These are phyloP conservation scores for Drechslerella coelobrocha DNA, from an alignment of 2,329 filamentous ascomycete genomes.

Conservation along the genomic window DNA sequence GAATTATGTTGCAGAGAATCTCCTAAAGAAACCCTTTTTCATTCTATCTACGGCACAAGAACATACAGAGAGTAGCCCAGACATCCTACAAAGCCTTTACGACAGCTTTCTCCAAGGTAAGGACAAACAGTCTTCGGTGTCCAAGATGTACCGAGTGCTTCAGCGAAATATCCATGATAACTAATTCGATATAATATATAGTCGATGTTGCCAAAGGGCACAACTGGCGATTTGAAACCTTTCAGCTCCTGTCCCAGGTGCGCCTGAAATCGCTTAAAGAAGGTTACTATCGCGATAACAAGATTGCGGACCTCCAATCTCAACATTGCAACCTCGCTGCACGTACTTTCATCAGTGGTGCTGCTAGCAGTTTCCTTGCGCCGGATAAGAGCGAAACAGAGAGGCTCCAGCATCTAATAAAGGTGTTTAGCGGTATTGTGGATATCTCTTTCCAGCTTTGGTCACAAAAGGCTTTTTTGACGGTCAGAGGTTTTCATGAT, in stretches of 20 bases:
- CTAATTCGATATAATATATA: neutral
- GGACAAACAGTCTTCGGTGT: neutral
- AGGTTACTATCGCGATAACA: neutral
- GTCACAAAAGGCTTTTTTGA: conserved; percentile 11
- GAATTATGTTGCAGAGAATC: neutral
- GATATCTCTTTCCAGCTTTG: neutral
- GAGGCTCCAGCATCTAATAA: neutral
- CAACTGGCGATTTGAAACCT: conserved; percentile 12
- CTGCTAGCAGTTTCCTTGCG: neutral
- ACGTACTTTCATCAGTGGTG: neutral
- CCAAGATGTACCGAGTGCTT: neutral
- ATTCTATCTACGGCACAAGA: neutral
- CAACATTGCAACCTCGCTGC: neutral
- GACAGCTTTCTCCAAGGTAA: conserved; percentile 4
- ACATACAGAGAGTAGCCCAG: neutral
- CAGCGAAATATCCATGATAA: neutral
- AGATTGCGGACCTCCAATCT: neutral
- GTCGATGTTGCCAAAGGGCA: conserved; percentile 6
- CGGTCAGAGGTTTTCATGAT: neutral
- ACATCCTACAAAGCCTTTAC: conserved; percentile 6
- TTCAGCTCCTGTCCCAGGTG: conserved; percentile 6
- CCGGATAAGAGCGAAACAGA: neutral
- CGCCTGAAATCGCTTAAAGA: neutral
- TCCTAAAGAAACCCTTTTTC: conserved; percentile 3
- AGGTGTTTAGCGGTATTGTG: neutral